Percentiles rank a stretch among this genome's conserved stretches.
Conservation (phyloP, 108 stramenopile species). For the Fragilariopsis cylindrus region DNA sequence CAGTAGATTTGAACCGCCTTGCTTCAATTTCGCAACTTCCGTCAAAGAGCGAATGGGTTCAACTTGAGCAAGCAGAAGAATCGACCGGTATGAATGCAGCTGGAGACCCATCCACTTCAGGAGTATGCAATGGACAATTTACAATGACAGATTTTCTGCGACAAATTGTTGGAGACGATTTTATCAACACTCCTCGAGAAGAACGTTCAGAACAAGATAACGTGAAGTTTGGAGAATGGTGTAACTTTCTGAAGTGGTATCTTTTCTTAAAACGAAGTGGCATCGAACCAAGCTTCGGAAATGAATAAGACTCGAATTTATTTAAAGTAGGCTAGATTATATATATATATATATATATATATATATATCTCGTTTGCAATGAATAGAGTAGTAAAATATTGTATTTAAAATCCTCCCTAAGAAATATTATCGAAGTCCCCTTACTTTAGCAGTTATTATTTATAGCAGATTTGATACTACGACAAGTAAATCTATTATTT, state of each 20-base stretch:
- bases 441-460: not conserved
- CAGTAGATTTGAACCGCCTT: conserved; percentile 56
- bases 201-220: conserved; percentile 41
- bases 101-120: conserved; percentile 64
- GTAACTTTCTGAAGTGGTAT: conserved; percentile 63
- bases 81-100: conserved; percentile 52
- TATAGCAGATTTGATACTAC: not conserved
- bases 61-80: conserved; percentile 47
- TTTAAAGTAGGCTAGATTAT: not conserved
- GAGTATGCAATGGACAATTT: conserved; percentile 46
- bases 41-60: conserved; percentile 60
- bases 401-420: not conserved
- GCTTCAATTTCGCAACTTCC: conserved; percentile 38
- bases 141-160: conserved; percentile 63
- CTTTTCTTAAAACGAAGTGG: conserved; percentile 50
- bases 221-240: conserved; percentile 62
- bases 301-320: not conserved
- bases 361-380: not conserved
- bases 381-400: not conserved
- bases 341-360: not conserved
- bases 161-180: conserved; percentile 61
- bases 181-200: conserved; percentile 51
- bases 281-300: conserved; percentile 45
- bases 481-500: no score
- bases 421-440: not conserved